A percentile compares a stretch with the other conserved stretches of the same genome.
phyloP scores from a whole-genome alignment of 2,329 filamentous ascomycete genomes.

The Colletotrichum higginsianum region DNA sequence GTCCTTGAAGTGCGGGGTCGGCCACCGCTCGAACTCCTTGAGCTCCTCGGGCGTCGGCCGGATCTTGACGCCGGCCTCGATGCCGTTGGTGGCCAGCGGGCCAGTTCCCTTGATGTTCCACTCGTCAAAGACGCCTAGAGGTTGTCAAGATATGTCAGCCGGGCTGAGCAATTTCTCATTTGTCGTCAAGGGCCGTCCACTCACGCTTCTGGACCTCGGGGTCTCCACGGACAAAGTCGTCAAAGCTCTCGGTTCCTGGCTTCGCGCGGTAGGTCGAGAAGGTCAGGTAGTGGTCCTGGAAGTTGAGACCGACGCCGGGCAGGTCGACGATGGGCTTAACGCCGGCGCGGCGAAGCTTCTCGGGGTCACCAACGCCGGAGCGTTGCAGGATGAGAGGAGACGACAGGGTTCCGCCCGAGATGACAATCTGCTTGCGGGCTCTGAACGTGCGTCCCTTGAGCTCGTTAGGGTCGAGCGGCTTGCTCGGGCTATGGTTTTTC shows the following conservation, averaged over 20 bases:
- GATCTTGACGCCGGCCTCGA: slow-evolving; percentile 85
- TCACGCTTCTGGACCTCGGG: slow-evolving; percentile 78
- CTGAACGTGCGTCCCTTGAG: slow-evolving; percentile 70
- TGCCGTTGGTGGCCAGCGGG: slow-evolving; percentile 82
- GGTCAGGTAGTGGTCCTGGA: slow-evolving; percentile 83
- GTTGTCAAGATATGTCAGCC: slow-evolving; percentile 16
- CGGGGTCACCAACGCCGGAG: slow-evolving; percentile 80
- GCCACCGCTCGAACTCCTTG: slow-evolving; percentile 79
- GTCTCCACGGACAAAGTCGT: slow-evolving; percentile 83
- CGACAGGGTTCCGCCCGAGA: slow-evolving; percentile 80
- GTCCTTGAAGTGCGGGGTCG: slow-evolving; percentile 79
- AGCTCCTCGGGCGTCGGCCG: slow-evolving; percentile 79
- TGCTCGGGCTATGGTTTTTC: slow-evolving; percentile 63
- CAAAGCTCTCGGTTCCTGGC: slow-evolving; percentile 83
- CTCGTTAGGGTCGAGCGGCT: slow-evolving; percentile 72
- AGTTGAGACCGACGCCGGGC: slow-evolving; percentile 81
- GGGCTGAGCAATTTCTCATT: too few relatives aligned
- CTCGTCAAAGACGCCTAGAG: slow-evolving; percentile 76
- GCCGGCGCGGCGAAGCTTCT: slow-evolving; percentile 78
- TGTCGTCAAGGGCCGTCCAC: slow-evolving; percentile 33
- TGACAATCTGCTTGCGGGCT: slow-evolving; percentile 81
- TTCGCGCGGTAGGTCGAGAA: slow-evolving; percentile 81
- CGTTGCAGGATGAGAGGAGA: slow-evolving; percentile 83
- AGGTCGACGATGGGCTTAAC: slow-evolving; percentile 80
- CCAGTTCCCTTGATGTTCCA: slow-evolving; percentile 87